Evolutionary conservation across 345 rosid species (phyloP), one percentile per base, ranked within the genome.

Genomic region (Gossypium raimondii): DNA sequence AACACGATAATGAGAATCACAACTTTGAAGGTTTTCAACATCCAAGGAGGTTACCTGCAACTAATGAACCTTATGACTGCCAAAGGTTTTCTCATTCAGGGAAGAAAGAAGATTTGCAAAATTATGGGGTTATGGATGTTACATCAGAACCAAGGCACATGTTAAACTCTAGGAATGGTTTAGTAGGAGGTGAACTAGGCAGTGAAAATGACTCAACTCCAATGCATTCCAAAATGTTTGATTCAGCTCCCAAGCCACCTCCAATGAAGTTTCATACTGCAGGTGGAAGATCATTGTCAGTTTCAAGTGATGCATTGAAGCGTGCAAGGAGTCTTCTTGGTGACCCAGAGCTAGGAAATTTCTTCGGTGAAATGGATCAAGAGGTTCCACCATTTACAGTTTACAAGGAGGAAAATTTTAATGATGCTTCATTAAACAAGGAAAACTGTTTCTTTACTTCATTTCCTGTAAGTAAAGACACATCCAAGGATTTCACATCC

Each of bases 271-370:
- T 95, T 83, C 94, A 87, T 29, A 90, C 99, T 63, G 99, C 97
- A 48, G 90, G 94, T 73, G 97, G 98, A 27, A 90, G 87, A 86
- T 87, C 96, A 63, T 80, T 95, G 76, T 90, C 93, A 14, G 91
- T 95, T 78, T 95, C 98, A n/a, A 84, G 76, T 79, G 92, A 88
- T 77, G 97, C 98, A 70, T 76, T 95, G 82, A 82, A 84, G 68
- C 98, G 95, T 76, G 98, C 97, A 73, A 91, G 89, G 79, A 88
- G 82, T 52, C 97, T 93, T 85, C 98, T 95, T 80, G 98, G 98
- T 67, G 97, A 87, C 66, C 93, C 97, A 20, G 98, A 89, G 59
- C 59, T 88, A 24, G 97, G 88, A 76, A 69, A 72, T 84, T 81
- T 86, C 79, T 84, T 86, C 62, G 81, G 82, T 69, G 88, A 83